phyloP scores from a whole-genome alignment of 78 protist genomes.

The Emiliania huxleyi region DNA sequence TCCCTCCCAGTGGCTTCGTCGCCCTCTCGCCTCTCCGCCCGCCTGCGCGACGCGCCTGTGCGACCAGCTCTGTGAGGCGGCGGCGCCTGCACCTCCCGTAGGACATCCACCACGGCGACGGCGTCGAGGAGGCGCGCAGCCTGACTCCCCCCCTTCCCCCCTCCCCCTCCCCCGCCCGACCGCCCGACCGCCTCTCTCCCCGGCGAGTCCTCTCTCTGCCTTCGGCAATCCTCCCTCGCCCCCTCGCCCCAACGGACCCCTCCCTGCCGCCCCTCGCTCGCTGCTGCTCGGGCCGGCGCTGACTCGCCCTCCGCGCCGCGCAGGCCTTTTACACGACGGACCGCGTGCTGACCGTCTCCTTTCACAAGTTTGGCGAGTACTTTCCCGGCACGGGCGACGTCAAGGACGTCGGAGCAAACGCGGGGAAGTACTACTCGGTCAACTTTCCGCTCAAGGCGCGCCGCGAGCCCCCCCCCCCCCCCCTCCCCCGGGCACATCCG shows the following conservation, averaged over 20 bases:
- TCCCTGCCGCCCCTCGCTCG: too few species aligned
- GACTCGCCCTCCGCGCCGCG: too few species aligned
- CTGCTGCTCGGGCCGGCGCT: too few species aligned
- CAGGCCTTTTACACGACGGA: constrained; percentile 95
- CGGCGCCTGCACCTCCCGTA: too few species aligned
- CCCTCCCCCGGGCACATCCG: too few species aligned
- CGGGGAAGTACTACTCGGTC: constrained; percentile 86
- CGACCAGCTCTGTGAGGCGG: background rate
- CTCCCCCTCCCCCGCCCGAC: too few species aligned
- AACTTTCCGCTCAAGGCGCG: constrained; percentile 97
- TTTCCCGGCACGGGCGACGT: constrained; percentile 97
- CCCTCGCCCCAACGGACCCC: too few species aligned
- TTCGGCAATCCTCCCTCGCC: constrained; percentile 65
- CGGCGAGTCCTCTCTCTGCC: background rate
- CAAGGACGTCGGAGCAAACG: constrained; percentile 84
- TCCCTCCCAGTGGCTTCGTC: constrained; percentile 66
- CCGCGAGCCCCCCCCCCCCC: too few species aligned
- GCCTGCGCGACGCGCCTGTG: constrained; percentile 66
- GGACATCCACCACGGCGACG: constrained; percentile 99
- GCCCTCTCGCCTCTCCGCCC: constrained; percentile 14
- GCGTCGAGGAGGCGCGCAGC: constrained; percentile 90
- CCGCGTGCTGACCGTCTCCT: constrained; percentile 94
- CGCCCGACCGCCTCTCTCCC: too few species aligned
- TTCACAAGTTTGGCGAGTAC: constrained; percentile 92
- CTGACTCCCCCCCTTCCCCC: too few species aligned